A percentile compares a stretch with the other conserved stretches of the same genome.
Evolutionary conservation across 129 eudicot genomes (phyloP).

Genomic region (Flaveria sonorensis): DNA sequence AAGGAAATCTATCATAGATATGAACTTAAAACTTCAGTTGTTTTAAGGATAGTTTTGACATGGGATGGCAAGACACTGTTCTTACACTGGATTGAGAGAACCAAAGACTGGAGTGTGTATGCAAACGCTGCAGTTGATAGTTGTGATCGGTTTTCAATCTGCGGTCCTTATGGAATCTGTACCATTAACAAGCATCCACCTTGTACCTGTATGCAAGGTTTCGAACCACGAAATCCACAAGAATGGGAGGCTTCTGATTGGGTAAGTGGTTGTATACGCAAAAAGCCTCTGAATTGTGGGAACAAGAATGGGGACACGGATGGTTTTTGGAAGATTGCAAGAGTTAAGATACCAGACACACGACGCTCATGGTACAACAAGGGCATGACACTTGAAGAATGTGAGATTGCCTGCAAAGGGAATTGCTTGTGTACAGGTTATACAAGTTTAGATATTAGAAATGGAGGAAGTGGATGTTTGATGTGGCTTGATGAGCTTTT

Average conservation of each 20-base stretch:
- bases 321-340: constrained; percentile 24
- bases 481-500: constrained; percentile 36
- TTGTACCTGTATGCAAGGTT: constrained; percentile 40
- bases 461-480: constrained; percentile 42
- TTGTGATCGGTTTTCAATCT: constrained; percentile 39
- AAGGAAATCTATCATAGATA: constrained; percentile 31
- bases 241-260: constrained; percentile 45
- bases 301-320: constrained; percentile 30
- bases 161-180: constrained; percentile 43
- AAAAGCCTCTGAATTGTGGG: constrained; percentile 29
- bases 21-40: constrained; percentile 12
- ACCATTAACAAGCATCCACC: constrained; percentile 25
- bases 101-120: constrained; percentile 31
- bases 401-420: constrained; percentile 26
- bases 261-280: constrained; percentile 56
- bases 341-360: constrained; percentile 37
- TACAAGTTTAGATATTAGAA: constrained; percentile 32
- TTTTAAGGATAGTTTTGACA: constrained; percentile 26
- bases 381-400: constrained; percentile 39
- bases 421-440: constrained; percentile 43
- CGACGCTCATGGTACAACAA: constrained; percentile 24
- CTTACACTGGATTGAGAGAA: constrained; percentile 39
- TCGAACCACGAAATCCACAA: constrained; percentile 24
- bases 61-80: constrained; percentile 35
- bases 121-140: constrained; percentile 13